Conservation (phyloP, 1,284 basidiomycete genomes). For the Trichosporon asahii region DNA sequence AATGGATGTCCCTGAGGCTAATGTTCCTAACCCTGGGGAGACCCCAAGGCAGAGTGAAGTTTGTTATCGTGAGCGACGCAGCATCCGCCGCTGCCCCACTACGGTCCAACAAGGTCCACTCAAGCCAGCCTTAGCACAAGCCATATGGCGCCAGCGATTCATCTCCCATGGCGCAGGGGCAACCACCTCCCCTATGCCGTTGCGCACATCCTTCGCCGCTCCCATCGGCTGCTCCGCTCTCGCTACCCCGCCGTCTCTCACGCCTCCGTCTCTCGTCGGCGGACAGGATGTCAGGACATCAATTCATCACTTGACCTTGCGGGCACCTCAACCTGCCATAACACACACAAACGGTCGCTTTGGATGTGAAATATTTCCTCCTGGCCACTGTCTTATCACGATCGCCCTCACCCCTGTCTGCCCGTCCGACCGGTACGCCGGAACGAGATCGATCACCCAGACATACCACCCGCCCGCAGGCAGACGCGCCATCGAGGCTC, state of each 20-base stretch:
- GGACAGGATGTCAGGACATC: not conserved
- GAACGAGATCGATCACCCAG: not conserved
- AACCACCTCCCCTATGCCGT: not conserved
- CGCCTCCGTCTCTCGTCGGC: not conserved
- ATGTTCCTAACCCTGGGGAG: not conserved
- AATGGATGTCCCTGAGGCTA: not conserved
- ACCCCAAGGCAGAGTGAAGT: not conserved
- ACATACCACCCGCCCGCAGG: not conserved
- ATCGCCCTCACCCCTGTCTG: not conserved
- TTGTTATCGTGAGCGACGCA: not conserved
- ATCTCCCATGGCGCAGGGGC: not conserved
- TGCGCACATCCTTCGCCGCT: not conserved
- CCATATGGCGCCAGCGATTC: not conserved
- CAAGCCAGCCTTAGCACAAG: not conserved
- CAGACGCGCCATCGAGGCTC: not conserved
- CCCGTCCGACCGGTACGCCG: not conserved
- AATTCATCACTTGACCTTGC: not conserved
- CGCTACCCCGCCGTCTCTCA: not conserved
- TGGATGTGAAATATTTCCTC: not conserved
- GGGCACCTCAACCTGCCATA: not conserved
- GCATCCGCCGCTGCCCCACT: not conserved
- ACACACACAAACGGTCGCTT: not conserved
- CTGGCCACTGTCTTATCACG: not conserved
- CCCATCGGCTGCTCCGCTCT: no score
- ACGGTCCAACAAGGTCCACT: not conserved